These are phyloP conservation scores for Leucogyrophana mollusca DNA, from an alignment of 768 basidiomycete species.

Conservation along the genomic window DNA sequence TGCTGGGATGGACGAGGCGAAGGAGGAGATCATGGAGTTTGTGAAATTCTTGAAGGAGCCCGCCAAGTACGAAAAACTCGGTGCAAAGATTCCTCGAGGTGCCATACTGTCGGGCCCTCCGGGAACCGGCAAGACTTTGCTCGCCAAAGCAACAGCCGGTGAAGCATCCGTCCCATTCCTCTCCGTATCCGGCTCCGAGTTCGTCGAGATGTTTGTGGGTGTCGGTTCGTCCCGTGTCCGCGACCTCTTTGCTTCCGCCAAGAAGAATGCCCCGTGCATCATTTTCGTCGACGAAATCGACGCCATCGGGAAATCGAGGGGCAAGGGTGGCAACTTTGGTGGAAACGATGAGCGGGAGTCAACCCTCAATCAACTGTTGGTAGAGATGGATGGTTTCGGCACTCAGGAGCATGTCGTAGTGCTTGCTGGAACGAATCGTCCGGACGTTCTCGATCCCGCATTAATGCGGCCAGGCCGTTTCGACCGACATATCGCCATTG, in stretches of 20 bases:
- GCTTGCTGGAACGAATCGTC: constrained; percentile 93
- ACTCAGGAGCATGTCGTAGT: constrained; percentile 97
- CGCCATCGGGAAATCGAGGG: constrained; percentile 94
- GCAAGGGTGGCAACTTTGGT: constrained; percentile 74
- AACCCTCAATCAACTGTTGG: constrained; percentile 94
- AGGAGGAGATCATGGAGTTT: constrained; percentile 99
- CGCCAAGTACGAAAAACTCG: constrained; percentile 88
- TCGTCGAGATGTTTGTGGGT: constrained; percentile 99
- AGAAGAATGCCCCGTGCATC: constrained; percentile 97
- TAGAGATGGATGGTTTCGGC: constrained; percentile 99
- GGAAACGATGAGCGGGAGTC: constrained; percentile 98
- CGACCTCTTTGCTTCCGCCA: constrained; percentile 95
- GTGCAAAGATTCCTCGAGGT: constrained; percentile 96
- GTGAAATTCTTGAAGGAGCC: constrained; percentile 99
- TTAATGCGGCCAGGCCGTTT: constrained; percentile 97
- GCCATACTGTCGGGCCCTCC: constrained; percentile 95
- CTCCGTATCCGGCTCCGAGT: constrained; percentile 97
- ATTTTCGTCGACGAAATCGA: constrained; percentile 99
- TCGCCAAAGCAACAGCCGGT: constrained; percentile 98
- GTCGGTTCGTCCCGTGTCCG: constrained; percentile 97
- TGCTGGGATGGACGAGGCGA: constrained; percentile 99
- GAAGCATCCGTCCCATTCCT: constrained; percentile 98
- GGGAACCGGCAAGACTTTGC: constrained; percentile 96
- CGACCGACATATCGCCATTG: constrained; percentile 94
- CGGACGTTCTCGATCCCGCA: constrained; percentile 94